Percentiles rank a stretch among this genome's conserved stretches.
These are phyloP conservation scores for Pythium biforme DNA, from an alignment of 352 stramenopile species.

Conservation along the genomic window DNA sequence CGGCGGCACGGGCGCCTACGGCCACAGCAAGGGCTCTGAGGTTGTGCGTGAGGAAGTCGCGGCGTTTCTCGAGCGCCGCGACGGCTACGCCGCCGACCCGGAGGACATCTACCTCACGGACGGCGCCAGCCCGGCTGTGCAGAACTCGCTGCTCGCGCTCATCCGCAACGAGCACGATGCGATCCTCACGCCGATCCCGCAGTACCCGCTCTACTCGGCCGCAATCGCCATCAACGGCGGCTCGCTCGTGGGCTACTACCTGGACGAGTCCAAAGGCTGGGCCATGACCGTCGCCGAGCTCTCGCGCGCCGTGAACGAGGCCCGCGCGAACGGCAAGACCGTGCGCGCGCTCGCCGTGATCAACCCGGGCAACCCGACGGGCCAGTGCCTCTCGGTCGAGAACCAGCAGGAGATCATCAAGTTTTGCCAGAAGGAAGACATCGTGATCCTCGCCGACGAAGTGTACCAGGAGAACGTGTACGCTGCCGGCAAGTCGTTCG, in stretches of 20 bases:
- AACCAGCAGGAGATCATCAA: constrained; percentile 95
- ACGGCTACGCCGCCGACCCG: constrained; percentile 89
- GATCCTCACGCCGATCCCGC: constrained; percentile 97
- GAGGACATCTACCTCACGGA: constrained; percentile 98
- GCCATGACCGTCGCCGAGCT: constrained; percentile 88
- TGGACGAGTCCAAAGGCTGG: constrained; percentile 97
- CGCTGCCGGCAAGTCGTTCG: constrained; percentile 89
- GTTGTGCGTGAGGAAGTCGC: constrained; percentile 90
- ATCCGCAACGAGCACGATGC: constrained; percentile 86
- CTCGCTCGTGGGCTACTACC: constrained; percentile 95
- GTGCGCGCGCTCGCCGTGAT: constrained; percentile 97
- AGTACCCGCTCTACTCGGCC: constrained; percentile 99
- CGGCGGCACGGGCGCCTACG: constrained; percentile 91
- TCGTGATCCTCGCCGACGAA: constrained; percentile 98
- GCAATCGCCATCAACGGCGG: constrained; percentile 95
- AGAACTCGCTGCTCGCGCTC: constrained; percentile 90
- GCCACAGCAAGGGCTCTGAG: constrained; percentile 88
- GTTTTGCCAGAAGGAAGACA: constrained; percentile 93
- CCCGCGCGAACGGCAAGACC: constrained; percentile 87
- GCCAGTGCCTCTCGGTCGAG: constrained; percentile 79
- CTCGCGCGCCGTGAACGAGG: constrained; percentile 86
- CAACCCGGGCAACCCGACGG: constrained; percentile 99
- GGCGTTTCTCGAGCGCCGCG: constrained; percentile 84
- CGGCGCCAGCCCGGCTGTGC: constrained; percentile 94
- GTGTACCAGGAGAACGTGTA: constrained; percentile 99